Percentiles rank a stretch among this genome's conserved stretches.
Evolutionary conservation across 169 alveolate genomes (phyloP).

Genomic region (Plasmodium yoelii): DNA sequence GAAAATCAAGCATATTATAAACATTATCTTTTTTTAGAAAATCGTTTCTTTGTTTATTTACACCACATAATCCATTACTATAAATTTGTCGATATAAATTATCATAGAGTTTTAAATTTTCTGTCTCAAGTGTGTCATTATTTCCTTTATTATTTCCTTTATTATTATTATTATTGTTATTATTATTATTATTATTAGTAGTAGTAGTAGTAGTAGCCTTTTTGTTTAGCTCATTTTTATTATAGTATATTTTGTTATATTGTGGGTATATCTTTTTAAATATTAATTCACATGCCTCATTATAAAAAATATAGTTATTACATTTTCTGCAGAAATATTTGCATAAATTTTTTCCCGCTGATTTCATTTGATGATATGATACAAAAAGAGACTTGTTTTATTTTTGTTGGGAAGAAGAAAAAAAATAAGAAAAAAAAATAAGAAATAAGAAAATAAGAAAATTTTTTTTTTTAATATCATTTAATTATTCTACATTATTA

Average conservation of each 20-base stretch:
- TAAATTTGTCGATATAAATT: constrained; percentile 53
- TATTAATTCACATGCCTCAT: constrained; percentile 62
- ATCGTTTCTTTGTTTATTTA: constrained; percentile 63
- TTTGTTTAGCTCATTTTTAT: constrained; percentile 25
- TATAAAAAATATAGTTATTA: constrained; percentile 29
- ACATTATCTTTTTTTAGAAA: constrained; percentile 54
- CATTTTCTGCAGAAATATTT: constrained; percentile 57
- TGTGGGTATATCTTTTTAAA: constrained; percentile 21
- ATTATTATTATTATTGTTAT: too few relatives aligned
- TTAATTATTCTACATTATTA: too few relatives aligned
- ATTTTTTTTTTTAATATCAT: not conserved
- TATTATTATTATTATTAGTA: too few relatives aligned
- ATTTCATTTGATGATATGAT: constrained; percentile 11
- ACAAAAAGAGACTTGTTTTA: not conserved
- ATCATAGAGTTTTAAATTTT: constrained; percentile 2
- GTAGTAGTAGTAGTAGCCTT: too few relatives aligned
- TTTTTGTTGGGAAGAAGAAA: too few relatives aligned
- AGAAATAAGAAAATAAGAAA: too few relatives aligned
- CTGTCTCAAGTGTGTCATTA: not conserved
- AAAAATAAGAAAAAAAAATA: too few relatives aligned
- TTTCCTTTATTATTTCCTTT: not conserved
- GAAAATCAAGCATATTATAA: constrained; percentile 25
- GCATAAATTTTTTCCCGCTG: constrained; percentile 20
- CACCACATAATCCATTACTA: constrained; percentile 55
- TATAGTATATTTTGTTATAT: constrained; percentile 24